A percentile compares a stretch with the other conserved stretches of the same genome.
Evolutionary conservation across 2,329 filamentous ascomycete species (phyloP).

Genomic region (Aspergillus melleus): DNA sequence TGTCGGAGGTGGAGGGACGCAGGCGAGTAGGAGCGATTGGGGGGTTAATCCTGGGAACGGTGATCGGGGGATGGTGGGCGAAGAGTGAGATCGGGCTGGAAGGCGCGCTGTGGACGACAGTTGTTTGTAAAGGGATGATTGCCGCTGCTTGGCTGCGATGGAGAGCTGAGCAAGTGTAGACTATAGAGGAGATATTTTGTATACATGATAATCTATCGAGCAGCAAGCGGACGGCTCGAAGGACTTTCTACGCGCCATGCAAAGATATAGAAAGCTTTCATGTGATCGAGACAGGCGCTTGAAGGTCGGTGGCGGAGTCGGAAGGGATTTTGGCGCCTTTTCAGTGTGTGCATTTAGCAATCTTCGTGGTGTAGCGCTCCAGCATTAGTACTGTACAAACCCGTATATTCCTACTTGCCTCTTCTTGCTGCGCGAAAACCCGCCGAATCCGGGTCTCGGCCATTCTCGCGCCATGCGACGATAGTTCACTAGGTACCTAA

Average conservation of each 20-base stretch:
- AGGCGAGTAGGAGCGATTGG: conserved; percentile 52
- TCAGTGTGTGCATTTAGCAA: too few species aligned
- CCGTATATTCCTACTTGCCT: too few species aligned
- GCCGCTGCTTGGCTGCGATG: conserved; percentile 62
- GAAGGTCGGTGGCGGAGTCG: too few species aligned
- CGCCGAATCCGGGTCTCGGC: too few species aligned
- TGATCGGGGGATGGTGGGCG: conserved; percentile 57
- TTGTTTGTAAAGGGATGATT: conserved; percentile 57
- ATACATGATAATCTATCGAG: not conserved
- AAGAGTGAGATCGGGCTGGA: conserved; percentile 53
- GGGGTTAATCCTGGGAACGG: conserved; percentile 54
- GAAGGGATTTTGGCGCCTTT: too few species aligned
- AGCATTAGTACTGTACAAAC: too few species aligned
- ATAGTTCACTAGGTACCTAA: too few species aligned
- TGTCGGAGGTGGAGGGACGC: conserved; percentile 50
- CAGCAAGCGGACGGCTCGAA: not conserved
- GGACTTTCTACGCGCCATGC: not conserved
- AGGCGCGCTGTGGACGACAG: conserved; percentile 62
- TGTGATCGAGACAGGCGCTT: not conserved
- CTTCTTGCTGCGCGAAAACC: too few species aligned
- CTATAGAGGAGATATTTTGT: too few species aligned
- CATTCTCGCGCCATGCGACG: too few species aligned
- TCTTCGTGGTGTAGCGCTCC: too few species aligned
- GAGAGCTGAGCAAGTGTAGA: conserved; percentile 27
- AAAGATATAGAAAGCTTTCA: not conserved